Evolutionary conservation across 208 protist genomes (phyloP).

Genomic region (Vickermania ingenoplastis): DNA sequence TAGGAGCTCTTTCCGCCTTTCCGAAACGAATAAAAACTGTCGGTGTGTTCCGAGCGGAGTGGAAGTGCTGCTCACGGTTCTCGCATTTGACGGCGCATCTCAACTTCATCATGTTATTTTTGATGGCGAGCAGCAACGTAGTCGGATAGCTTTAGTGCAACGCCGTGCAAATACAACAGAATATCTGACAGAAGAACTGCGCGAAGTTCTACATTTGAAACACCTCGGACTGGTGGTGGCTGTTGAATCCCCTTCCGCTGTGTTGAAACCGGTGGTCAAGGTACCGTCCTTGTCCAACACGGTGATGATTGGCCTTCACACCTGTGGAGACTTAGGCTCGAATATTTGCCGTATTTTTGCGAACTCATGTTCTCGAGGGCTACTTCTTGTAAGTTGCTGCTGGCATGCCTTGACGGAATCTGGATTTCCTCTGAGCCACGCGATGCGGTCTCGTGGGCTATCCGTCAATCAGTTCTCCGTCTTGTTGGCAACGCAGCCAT

Average conservation of each 20-base stretch:
- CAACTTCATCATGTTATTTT: neutral
- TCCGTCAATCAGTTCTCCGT: slow-evolving; percentile 41
- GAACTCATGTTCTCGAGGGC: slow-evolving; percentile 26
- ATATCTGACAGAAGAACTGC: neutral
- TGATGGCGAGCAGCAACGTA: neutral
- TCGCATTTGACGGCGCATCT: neutral
- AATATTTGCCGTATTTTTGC: slow-evolving; percentile 66
- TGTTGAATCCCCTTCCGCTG: slow-evolving; percentile 23
- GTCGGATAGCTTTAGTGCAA: neutral
- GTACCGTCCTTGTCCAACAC: slow-evolving; percentile 65
- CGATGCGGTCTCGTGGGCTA: slow-evolving; percentile 37
- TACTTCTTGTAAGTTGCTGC: slow-evolving; percentile 88
- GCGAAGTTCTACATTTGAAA: neutral
- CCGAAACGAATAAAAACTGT: neutral
- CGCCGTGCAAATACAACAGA: neutral
- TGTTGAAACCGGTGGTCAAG: slow-evolving; percentile 20
- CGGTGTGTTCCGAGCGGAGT: neutral
- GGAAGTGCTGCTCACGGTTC: neutral
- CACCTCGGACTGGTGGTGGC: slow-evolving; percentile 22
- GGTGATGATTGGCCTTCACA: slow-evolving; percentile 72
- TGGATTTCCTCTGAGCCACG: slow-evolving; percentile 67
- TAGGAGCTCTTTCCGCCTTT: neutral
- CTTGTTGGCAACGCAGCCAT: slow-evolving; percentile 78
- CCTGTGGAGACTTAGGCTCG: slow-evolving; percentile 82
- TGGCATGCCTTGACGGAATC: slow-evolving; percentile 70